phyloP scores from a whole-genome alignment of 208 protist species.

The Trypanosoma scelopori region DNA sequence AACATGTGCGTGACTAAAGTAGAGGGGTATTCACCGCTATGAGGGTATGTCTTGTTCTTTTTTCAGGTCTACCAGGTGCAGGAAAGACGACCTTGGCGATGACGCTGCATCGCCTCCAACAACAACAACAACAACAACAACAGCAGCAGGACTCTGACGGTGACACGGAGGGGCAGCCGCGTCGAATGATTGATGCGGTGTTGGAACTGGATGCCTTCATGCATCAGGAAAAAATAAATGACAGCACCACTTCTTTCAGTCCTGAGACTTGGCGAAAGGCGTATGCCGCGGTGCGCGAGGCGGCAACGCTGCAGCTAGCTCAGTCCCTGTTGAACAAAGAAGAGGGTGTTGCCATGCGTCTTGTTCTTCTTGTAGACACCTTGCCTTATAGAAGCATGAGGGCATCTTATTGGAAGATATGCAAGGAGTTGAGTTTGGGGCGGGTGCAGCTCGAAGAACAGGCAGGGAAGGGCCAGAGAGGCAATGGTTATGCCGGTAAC shows the following conservation, averaged over 20 bases:
- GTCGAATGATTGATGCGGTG: slow-evolving; percentile 17
- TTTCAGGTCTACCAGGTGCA: slow-evolving; percentile 61
- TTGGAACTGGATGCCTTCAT: slow-evolving; percentile 35
- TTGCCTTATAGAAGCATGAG: slow-evolving; percentile 81
- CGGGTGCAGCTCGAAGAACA: background rate
- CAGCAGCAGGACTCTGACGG: background rate
- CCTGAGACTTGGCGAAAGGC: slow-evolving; percentile 32
- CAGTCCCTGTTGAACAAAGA: background rate
- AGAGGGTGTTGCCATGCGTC: slow-evolving; percentile 10
- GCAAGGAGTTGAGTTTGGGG: slow-evolving; percentile 22
- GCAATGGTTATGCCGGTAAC: too few relatives aligned
- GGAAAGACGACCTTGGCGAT: slow-evolving; percentile 58
- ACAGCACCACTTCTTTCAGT: slow-evolving; percentile 13
- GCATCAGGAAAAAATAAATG: slow-evolving; percentile 2
- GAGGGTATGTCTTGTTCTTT: slow-evolving; percentile 41
- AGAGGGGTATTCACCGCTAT: slow-evolving; percentile 5
- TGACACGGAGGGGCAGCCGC: background rate
- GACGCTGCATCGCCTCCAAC: slow-evolving; percentile 3
- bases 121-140: background rate
- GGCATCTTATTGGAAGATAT: slow-evolving; percentile 66
- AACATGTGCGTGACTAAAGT: background rate
- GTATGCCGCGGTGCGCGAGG: slow-evolving; percentile 19
- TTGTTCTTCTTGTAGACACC: slow-evolving; percentile 79
- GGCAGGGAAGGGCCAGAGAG: background rate
- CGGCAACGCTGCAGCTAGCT: slow-evolving; percentile 5